These are phyloP conservation scores for Dendrobium huoshanense DNA, from an alignment of 106 monocot species.

Conservation along the genomic window DNA sequence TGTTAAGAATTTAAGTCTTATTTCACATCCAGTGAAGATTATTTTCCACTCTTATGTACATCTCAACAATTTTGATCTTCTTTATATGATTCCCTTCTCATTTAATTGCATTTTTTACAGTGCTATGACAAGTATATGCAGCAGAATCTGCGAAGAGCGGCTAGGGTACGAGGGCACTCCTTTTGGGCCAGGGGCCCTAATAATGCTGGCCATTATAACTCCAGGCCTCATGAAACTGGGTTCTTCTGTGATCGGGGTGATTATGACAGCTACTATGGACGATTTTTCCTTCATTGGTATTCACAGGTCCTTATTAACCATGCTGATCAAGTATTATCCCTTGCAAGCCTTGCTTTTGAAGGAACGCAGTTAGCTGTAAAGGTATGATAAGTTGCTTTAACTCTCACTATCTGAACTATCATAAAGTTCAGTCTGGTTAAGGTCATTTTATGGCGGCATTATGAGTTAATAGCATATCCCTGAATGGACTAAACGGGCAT, in stretches of 20 bases:
- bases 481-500: not conserved
- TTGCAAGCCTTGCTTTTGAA: constrained; percentile 84
- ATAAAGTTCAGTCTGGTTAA: not conserved
- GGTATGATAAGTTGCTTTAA: constrained; percentile 27
- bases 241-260: constrained; percentile 92
- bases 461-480: not conserved
- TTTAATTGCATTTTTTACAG: constrained; percentile 24
- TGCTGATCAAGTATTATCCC: constrained; percentile 74
- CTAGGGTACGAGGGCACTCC: constrained; percentile 67
- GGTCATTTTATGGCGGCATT: not conserved
- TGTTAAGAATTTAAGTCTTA: not conserved
- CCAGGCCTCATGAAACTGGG: constrained; percentile 81
- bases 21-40: not conserved
- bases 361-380: constrained; percentile 69
- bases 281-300: constrained; percentile 95
- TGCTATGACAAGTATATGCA: constrained; percentile 96
- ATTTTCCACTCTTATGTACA: not conserved
- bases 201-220: constrained; percentile 92
- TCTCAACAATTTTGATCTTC: not conserved
- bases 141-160: constrained; percentile 62
- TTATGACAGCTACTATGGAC: constrained; percentile 90
- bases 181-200: constrained; percentile 90
- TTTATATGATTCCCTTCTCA: not conserved
- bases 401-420: not conserved
- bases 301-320: constrained; percentile 63